Percentiles rank a stretch among this genome's conserved stretches.
Conservation (phyloP, 2,329 filamentous ascomycete genomes). For the Ilyonectria robusta region DNA sequence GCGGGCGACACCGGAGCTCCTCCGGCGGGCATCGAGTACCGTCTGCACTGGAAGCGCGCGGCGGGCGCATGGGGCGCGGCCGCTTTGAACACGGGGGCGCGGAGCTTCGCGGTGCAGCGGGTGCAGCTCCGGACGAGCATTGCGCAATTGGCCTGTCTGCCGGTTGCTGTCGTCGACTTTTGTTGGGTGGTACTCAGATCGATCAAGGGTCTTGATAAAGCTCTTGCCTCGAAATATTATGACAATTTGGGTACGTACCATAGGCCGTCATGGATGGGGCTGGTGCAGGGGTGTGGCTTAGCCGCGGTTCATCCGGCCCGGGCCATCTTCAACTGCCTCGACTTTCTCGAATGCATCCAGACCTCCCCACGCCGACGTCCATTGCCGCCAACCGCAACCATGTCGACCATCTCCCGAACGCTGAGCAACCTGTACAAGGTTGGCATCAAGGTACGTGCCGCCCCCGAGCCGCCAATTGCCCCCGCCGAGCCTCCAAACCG, state of each 20-base stretch:
- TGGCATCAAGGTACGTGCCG: constrained; percentile 82
- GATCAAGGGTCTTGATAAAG: constrained; percentile 15
- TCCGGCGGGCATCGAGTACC: constrained; percentile 56
- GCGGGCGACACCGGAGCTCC: constrained; percentile 47
- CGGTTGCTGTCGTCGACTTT: constrained; percentile 9
- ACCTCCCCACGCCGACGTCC: constrained; percentile 38
- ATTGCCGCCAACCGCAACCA: constrained; percentile 63
- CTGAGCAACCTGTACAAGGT: constrained; percentile 88
- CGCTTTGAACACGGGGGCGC: constrained; percentile 40
- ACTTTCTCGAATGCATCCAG: constrained; percentile 29
- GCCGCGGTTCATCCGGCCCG: constrained; percentile 52
- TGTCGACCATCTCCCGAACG: constrained; percentile 94
- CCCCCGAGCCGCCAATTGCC: constrained; percentile 4
- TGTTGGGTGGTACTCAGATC: constrained; percentile 18
- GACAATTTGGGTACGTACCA: constrained; percentile 36
- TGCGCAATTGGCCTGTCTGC: constrained; percentile 15
- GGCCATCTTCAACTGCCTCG: constrained; percentile 42
- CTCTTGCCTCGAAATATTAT: constrained; percentile 33
- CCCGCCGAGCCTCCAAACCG: constrained; percentile 15
- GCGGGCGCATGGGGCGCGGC: constrained; percentile 48
- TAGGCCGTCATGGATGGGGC: constrained; percentile 35
- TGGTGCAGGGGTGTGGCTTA: constrained; percentile 5
- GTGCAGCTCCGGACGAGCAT: constrained; percentile 56
- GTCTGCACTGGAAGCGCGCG: constrained; percentile 56
- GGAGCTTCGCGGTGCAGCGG: constrained; percentile 49